Evolutionary conservation across 2,329 filamentous ascomycete genomes (phyloP), one percentile per base, ranked within the genome.

Genomic region (Cladosporium sp.): DNA sequence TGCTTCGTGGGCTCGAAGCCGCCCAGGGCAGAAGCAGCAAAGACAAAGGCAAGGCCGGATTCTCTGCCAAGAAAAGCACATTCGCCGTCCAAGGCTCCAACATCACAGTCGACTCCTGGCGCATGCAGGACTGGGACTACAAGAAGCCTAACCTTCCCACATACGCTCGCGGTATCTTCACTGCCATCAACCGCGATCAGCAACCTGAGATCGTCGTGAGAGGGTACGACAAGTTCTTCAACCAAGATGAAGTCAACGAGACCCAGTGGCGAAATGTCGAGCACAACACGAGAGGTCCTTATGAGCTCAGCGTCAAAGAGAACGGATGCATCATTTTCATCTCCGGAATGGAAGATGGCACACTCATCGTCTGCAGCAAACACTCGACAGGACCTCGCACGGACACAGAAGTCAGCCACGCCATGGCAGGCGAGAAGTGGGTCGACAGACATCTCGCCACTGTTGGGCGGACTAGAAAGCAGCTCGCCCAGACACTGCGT

Each of bases 261-360:
- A 99, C 95, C 3, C 85, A 89, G 72, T 99, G 95, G 95, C 78
- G 82, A 18, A 91, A 90, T 73, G 92, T 99, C 67, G 83, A 90
- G 74, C 79, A 80, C 31, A 85, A 90, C 65, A 98, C 95, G 0
- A 82, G 87, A 69, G 93, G 92, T 0, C 95, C 95, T 0, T 99
- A 98, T 73, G 95, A 99, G 79, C 82, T 99, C 65, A 98, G 93
- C 66, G 87, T 98, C 62, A 99, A 99, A 80, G 95, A 99, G 79
- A 99, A 99, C 74, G 95, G 95, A n/a, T 99, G 95, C 78, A 99
- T 99, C 78, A 97, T 99, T 71, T 99, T 99, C 81, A 88, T 99
- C 53, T 90, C 93, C 18, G 95, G 93, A 16, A 83, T 99, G 26
- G 91, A 96, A 73, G 93, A 97, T 73, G 93, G 88, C 40, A 92